Percentiles rank a stretch among this genome's conserved stretches.
These are phyloP conservation scores for Plenodomus biglobosus DNA, from an alignment of 2,329 filamentous ascomycete species.

Conservation along the genomic window DNA sequence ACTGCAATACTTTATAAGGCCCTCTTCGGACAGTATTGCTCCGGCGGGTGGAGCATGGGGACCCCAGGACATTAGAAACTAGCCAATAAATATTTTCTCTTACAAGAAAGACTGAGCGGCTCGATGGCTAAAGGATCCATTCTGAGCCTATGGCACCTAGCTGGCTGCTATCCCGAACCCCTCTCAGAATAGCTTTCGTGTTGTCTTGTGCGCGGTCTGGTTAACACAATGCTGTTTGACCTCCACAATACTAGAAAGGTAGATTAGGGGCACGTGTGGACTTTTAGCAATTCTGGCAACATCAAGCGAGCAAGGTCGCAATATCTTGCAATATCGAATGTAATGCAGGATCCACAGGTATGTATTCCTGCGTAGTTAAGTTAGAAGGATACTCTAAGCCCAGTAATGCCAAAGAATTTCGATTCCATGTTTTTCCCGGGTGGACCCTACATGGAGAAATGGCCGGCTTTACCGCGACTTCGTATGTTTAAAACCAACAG, in stretches of 20 bases:
- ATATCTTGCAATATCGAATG: too few relatives aligned
- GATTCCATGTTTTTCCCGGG: too few relatives aligned
- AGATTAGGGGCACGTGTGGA: not conserved
- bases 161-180: not conserved
- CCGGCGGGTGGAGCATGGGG: slow-evolving; percentile 13
- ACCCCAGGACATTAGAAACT: slow-evolving; percentile 3
- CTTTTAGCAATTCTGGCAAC: too few relatives aligned
- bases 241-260: not conserved
- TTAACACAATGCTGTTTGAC: not conserved
- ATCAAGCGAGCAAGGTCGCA: too few relatives aligned
- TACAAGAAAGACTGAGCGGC: not conserved
- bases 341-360: too few relatives aligned
- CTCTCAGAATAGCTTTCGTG: not conserved
- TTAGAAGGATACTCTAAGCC: too few relatives aligned
- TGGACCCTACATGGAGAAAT: too few relatives aligned
- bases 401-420: too few relatives aligned
- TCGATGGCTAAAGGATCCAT: not conserved
- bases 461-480: too few relatives aligned
- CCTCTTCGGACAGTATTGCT: slow-evolving; percentile 11
- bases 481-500: too few relatives aligned
- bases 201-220: not conserved
- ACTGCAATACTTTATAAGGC: slow-evolving; percentile 9
- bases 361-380: too few relatives aligned
- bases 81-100: slow-evolving; percentile 9
- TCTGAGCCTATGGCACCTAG: too few relatives aligned